Evolutionary conservation across 371 early-diverging fungal genomes (phyloP), one percentile per base, ranked within the genome.

Genomic region (Mortierella sp.): DNA sequence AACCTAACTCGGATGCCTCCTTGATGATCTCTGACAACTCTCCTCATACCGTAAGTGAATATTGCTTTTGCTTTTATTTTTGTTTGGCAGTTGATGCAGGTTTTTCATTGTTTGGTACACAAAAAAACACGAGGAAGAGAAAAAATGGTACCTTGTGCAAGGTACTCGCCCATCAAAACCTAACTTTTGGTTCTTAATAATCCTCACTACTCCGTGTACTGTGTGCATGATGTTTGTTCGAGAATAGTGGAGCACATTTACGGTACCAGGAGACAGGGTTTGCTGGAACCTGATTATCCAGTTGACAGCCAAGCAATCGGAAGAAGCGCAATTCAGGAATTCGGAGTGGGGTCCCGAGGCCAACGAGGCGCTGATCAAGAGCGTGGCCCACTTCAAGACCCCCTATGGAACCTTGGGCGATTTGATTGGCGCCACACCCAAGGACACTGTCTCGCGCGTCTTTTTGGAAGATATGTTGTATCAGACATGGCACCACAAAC

Each of bases 381-480:
- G 58, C 4, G 63, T 68, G 16, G 22, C 68, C 5, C 63, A 68
- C 19, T 74, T 67, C 43, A 44, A 58, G 40, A 74, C 74, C 13
- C 74, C 74, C 39, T 68, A 39, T 16, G 74, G 74, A 7, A 74
- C 45, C 10, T 44, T 74, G 24, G 74, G 74, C 8, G 44, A 50
- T 4, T 19, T 74, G 52, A 63, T 74, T 43, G 68, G 58, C 7
- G 55, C 47, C 24, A 74, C 74, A 11, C 74, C 63, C 31, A 67
- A 40, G 13, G 67, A 68, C 1, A 34, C 16, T 24, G 45, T 76
- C 10, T 70, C 70, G 13, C 40, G 53, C 0, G 70, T 76, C 4
- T 76, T 70, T 24, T 22, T 76, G 34, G 76, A 76, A 61, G 76
- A 76, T 34, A 64, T 64, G 16, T 40, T 76, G 26, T 70, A 65